Base-by-base conservation (phyloP, 257 asterid genomes). In the Scutellaria baicalensis region DNA sequence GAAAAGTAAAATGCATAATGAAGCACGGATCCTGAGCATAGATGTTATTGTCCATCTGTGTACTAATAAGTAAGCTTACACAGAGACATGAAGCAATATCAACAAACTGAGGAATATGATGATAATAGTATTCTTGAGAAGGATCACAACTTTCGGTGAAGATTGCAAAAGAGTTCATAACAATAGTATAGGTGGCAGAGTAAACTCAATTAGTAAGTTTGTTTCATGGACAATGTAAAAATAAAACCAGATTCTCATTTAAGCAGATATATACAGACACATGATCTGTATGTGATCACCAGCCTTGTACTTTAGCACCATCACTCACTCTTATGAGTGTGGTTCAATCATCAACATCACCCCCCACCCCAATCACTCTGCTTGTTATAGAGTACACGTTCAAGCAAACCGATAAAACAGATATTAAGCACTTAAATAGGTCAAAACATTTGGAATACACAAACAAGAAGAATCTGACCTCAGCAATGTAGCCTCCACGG, bases 401-500 rank as follows among this genome's bases (percentile, higher is more conserved):
- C 9, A 63, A 59, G 9, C 59, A 52, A 61, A 50, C 16, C 3
- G 35, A 44, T 18, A 21, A 47, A 50, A 54, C 5, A 62, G 20
- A 68, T 23, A 18, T 9, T 47, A 61, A 68, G 65, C 51, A 50
- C 21, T 47, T 42, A 5, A 20, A 59, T n/a, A 39, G 9, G 35
- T 43, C 58, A 5, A 27, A 81, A 52, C 23, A 52, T 64, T 11
- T 51, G 58, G 42, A 64, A 75, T 75, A 62, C 38, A 60, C 44
- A 20, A 36, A 68, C 66, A 59, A 69, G 64, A 58, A 72, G 68
- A 71, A 56, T 75, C 89, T 77, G 68, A 91, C 98, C 96, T 91
- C 95, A 73, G 96, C 96, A 23, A 74, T 77, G 69, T 93, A 93
- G 76, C 99, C 99, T 52, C 87, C 95, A 14, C 97, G 96, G 72